These are phyloP conservation scores for Chenopodium berlandieri DNA, from an alignment of 148 eudicot species.

Conservation along the genomic window DNA sequence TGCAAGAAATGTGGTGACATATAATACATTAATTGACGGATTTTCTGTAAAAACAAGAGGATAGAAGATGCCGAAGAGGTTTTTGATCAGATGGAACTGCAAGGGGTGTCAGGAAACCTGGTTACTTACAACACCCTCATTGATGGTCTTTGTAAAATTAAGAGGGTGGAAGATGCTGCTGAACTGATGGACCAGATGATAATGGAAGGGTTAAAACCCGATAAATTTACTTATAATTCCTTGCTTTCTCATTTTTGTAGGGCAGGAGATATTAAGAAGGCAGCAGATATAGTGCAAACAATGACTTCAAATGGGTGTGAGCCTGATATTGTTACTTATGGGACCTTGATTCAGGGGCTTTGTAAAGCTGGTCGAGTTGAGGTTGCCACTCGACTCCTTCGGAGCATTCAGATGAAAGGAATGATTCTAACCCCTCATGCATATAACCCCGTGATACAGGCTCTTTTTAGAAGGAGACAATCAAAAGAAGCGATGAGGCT, in stretches of 20 bases:
- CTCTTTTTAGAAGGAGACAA: constrained; percentile 57
- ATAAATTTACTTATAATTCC: constrained; percentile 82
- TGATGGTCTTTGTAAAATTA: constrained; percentile 73
- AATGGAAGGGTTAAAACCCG: constrained; percentile 89
- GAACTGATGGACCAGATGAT: constrained; percentile 94
- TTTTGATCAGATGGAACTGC: constrained; percentile 92
- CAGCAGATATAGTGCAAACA: constrained; percentile 88
- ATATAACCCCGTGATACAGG: constrained; percentile 82
- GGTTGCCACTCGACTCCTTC: constrained; percentile 71
- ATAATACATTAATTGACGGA: constrained; percentile 79
- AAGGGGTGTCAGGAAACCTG: constrained; percentile 71
- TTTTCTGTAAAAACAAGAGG: constrained; percentile 76
- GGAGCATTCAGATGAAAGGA: constrained; percentile 80
- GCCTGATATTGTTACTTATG: constrained; percentile 83
- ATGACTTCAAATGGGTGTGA: constrained; percentile 94
- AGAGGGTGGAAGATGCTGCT: constrained; percentile 70
- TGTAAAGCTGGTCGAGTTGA: constrained; percentile 82
- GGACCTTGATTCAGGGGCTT: constrained; percentile 82
- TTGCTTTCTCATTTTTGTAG: constrained; percentile 80
- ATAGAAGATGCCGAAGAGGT: constrained; percentile 91
- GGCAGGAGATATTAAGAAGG: constrained; percentile 75
- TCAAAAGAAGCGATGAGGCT: constrained; percentile 65
- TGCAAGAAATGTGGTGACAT: constrained; percentile 69
- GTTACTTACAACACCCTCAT: constrained; percentile 83
- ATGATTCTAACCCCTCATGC: constrained; percentile 73